These are phyloP conservation scores for Liriodendron chinense DNA, from an alignment of 164 flowering plant genomes.

Conservation along the genomic window DNA sequence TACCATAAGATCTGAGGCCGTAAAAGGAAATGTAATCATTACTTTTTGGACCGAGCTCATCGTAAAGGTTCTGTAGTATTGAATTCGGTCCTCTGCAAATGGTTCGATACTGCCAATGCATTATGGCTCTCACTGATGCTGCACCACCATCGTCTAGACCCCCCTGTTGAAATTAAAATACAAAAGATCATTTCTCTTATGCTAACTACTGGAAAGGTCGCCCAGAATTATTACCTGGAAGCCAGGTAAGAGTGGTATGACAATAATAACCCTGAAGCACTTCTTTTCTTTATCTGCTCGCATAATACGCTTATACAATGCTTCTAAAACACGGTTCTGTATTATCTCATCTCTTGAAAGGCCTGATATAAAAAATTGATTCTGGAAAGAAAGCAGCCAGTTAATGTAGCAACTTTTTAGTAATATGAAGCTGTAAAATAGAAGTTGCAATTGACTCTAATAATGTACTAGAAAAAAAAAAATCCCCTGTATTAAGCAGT, in stretches of 20 bases:
- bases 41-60: conserved; percentile 69
- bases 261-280: conserved; percentile 81
- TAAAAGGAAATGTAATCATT: conserved; percentile 94
- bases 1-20: conserved; percentile 87
- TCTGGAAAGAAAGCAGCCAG: conserved; percentile 51
- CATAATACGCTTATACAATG: conserved; percentile 74
- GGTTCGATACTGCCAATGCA: conserved; percentile 99
- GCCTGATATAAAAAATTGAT: conserved; percentile 99
- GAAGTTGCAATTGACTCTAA: not conserved
- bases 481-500: not conserved
- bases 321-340: conserved; percentile 81
- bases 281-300: conserved; percentile 82
- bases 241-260: conserved; percentile 93
- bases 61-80: conserved; percentile 77
- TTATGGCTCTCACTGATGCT: conserved; percentile 95
- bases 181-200: not conserved
- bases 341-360: conserved; percentile 85
- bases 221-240: conserved; percentile 67
- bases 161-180: conserved; percentile 49
- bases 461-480: not conserved
- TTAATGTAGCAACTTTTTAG: conserved; percentile 20
- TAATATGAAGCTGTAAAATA: not conserved
- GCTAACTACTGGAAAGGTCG: conserved; percentile 1
- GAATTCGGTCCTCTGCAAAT: conserved; percentile 84
- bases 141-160: conserved; percentile 98